Conservation (phyloP, 179 eudicot genomes). For the Spinacia oleracea region DNA sequence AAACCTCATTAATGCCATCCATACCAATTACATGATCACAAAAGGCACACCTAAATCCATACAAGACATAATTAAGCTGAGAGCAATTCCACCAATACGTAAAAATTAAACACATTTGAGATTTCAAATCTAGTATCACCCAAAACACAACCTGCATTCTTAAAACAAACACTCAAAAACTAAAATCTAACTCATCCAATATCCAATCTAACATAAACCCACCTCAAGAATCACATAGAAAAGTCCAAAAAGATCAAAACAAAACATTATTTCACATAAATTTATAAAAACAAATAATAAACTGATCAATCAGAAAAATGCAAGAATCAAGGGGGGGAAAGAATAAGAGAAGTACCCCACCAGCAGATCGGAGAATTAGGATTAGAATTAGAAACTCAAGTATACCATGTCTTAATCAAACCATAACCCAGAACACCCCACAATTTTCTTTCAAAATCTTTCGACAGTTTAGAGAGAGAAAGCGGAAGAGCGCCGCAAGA, state of each 20-base stretch:
- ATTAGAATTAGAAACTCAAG: conserved; percentile 36
- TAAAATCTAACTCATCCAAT: neutral
- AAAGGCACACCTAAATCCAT: conserved; percentile 11
- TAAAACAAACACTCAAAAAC: conserved; percentile 18
- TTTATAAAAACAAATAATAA: neutral
- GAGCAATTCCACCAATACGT: conserved; percentile 10
- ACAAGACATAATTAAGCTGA: neutral
- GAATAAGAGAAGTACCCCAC: conserved; percentile 34
- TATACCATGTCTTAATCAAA: conserved; percentile 2
- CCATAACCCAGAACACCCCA: neutral
- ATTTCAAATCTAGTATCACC: conserved; percentile 13
- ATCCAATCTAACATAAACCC: conserved; percentile 11
- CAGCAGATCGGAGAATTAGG: conserved; percentile 52
- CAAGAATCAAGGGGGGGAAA: neutral
- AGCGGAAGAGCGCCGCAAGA: conserved; percentile 8
- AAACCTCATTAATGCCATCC: conserved; percentile 6
- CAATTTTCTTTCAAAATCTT: neutral
- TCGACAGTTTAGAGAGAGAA: neutral
- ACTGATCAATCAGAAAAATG: conserved; percentile 9
- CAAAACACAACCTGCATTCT: conserved; percentile 29
- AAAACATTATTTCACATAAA: neutral
- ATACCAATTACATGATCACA: conserved; percentile 18
- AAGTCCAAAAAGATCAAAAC: neutral
- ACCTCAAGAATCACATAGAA: conserved; percentile 6
- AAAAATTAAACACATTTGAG: conserved; percentile 16